These are phyloP conservation scores for Solanum chacoense DNA, from an alignment of 305 asterid genomes.

Conservation along the genomic window DNA sequence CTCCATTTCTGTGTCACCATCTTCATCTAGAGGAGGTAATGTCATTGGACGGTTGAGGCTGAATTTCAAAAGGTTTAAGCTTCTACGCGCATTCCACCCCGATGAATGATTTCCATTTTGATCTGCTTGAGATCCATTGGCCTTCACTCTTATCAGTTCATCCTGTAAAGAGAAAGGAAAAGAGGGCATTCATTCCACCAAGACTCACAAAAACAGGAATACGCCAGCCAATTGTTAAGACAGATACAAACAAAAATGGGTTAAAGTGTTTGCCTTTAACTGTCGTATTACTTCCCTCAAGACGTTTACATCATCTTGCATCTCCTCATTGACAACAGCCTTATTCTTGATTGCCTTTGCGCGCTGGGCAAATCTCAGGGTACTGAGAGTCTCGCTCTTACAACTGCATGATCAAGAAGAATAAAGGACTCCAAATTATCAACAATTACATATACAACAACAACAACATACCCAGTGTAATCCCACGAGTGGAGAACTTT, in stretches of 20 bases:
- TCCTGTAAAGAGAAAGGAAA: constrained; percentile 28
- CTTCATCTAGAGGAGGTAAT: constrained; percentile 63
- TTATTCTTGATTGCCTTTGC: constrained; percentile 97
- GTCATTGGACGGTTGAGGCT: constrained; percentile 86
- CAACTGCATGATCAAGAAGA: constrained; percentile 43
- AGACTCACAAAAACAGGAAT: neutral
- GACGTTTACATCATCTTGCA: constrained; percentile 87
- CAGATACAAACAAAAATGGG: neutral
- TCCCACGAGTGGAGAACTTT: neutral
- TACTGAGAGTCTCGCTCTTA: constrained; percentile 82
- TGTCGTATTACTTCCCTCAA: constrained; percentile 80
- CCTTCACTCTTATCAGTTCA: constrained; percentile 72
- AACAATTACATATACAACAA: neutral
- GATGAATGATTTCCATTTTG: constrained; percentile 52
- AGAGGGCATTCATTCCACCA: neutral
- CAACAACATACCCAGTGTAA: neutral
- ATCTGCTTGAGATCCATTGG: constrained; percentile 43
- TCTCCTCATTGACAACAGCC: constrained; percentile 87
- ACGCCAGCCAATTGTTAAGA: neutral
- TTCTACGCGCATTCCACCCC: constrained; percentile 92
- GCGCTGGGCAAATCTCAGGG: constrained; percentile 95
- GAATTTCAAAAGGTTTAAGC: constrained; percentile 78
- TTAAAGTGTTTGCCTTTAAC: constrained; percentile 37
- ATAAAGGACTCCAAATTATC: neutral
- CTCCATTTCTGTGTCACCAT: constrained; percentile 96